A percentile compares a stretch with the other conserved stretches of the same genome.
These are phyloP conservation scores for Blastomyces emzantsi DNA, from an alignment of 2,329 filamentous ascomycete genomes.

Conservation along the genomic window DNA sequence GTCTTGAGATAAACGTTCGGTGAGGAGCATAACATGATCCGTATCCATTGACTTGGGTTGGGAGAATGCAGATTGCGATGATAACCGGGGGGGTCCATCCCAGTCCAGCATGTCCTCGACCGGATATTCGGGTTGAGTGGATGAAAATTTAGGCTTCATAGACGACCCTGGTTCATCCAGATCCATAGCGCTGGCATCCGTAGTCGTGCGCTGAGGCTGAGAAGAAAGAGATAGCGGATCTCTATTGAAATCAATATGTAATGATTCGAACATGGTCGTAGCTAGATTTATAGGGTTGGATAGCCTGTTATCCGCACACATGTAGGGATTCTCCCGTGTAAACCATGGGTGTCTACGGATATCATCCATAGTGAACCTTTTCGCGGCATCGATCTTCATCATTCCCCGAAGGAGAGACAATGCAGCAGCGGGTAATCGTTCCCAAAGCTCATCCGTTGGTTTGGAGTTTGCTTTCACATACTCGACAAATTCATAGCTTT, in stretches of 20 bases:
- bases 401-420: constrained; percentile 83
- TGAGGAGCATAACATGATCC: constrained; percentile 35
- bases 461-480: constrained; percentile 72
- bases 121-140: constrained; percentile 78
- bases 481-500: constrained; percentile 86
- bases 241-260: constrained; percentile 78
- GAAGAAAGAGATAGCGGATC: constrained; percentile 43
- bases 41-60: constrained; percentile 38
- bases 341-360: constrained; percentile 94
- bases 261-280: constrained; percentile 87
- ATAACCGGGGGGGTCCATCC: constrained; percentile 62
- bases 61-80: constrained; percentile 37
- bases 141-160: constrained; percentile 50
- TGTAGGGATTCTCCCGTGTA: constrained; percentile 68
- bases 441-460: constrained; percentile 79
- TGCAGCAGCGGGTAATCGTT: constrained; percentile 61
- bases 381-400: constrained; percentile 68
- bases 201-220: constrained; percentile 28
- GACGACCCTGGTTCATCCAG: constrained; percentile 46
- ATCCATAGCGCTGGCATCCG: constrained; percentile 55
- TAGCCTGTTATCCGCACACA: constrained; percentile 64
- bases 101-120: constrained; percentile 71
- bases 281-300: constrained; percentile 74
- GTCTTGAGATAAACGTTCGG: constrained; percentile 68
- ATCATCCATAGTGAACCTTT: constrained; percentile 75